Base-by-base conservation (phyloP, 1,139 yeast genomes). In the Meyerozyma athensensis region DNA sequence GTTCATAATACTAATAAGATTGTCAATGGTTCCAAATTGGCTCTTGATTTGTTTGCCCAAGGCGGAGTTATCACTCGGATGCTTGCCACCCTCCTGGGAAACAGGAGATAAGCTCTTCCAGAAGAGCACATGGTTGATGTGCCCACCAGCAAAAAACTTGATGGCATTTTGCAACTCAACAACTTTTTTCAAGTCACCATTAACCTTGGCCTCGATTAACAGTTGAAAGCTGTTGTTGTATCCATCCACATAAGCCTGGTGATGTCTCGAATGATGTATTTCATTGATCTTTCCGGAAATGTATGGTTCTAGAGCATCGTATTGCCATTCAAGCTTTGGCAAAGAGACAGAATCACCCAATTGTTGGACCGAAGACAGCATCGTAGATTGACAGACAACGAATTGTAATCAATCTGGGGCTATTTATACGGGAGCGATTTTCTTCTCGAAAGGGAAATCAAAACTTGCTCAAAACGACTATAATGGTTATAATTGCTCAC, bases 61-160 rank as follows among this genome's bases (percentile, higher is more conserved):
- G 10, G 74, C 71, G 12, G 81, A 65, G 35, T 68, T 75, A 24
- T 72, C 67, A 22, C 74, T 63, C 44, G 95, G 94, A 33, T 81
- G 75, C 58, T 81, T 82, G 52, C 97, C 97, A 52, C 97, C 97
- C 42, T 92, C 92, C 47, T 74, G 74, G 41, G 79, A 74, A 41
- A 63, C 68, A 24, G 97, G 97, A 13, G 96, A 86, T 63, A 90
- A 73, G 68, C 82, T 86, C 68, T 86, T 86, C 96, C 96, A 87
- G 74, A 86, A 87, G 53, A 87, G 69, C 50, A 80, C 71, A 65
- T 87, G 96, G 77, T 87, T 87, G 54, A 82, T 71, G 73, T 77
- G 86, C 18, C 97, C 97, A 59, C 97, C 97, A 47, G 95, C 96
- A 61, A 89, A 94, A 79, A 90, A 90, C 61, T 85, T 87, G 69